Percentiles rank a stretch among this genome's conserved stretches.
Conservation (phyloP, 1,284 basidiomycete genomes). For the Boletus mariae region DNA sequence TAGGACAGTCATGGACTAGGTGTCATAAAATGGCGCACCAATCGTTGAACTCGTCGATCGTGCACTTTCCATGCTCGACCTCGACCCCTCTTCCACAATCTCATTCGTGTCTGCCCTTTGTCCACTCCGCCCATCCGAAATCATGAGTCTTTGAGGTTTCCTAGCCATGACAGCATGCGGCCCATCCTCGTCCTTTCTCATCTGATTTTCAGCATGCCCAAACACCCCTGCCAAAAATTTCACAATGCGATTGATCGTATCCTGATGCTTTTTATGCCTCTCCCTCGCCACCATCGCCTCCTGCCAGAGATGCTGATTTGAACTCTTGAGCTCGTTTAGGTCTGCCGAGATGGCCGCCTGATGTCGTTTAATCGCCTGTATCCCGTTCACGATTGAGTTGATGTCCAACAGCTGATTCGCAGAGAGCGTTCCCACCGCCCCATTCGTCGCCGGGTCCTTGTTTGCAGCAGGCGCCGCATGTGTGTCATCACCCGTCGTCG, state of each 20-base stretch:
- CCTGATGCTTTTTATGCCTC: conserved; percentile 87
- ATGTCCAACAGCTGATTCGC: conserved; percentile 66
- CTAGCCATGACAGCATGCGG: conserved; percentile 49
- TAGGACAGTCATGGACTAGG: conserved; percentile 1
- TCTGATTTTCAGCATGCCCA: conserved; percentile 50
- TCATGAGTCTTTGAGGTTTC: conserved; percentile 59
- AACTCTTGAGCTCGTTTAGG: conserved; percentile 82
- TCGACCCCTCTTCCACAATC: conserved; percentile 38
- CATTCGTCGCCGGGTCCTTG: conserved; percentile 19
- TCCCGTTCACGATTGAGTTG: conserved; percentile 75
- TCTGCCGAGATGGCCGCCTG: conserved; percentile 89
- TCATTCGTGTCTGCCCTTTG: conserved; percentile 37
- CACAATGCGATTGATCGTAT: conserved; percentile 95
- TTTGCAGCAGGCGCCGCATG: conserved; percentile 7
- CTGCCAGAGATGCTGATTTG: conserved; percentile 90
- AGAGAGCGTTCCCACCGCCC: conserved; percentile 23
- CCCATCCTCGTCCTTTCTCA: conserved; percentile 43
- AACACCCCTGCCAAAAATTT: conserved; percentile 94
- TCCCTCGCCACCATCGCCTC: conserved; percentile 81
- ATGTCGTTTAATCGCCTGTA: conserved; percentile 87
- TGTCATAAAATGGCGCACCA: conserved; percentile 7
- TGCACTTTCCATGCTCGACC: conserved; percentile 25
- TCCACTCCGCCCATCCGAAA: conserved; percentile 49
- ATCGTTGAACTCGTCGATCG: conserved; percentile 21
- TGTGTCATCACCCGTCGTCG: conserved; percentile 32